Evolutionary conservation across 768 basidiomycete species (phyloP).

Genomic region (Pseudohyphozyma bogoriensis): DNA sequence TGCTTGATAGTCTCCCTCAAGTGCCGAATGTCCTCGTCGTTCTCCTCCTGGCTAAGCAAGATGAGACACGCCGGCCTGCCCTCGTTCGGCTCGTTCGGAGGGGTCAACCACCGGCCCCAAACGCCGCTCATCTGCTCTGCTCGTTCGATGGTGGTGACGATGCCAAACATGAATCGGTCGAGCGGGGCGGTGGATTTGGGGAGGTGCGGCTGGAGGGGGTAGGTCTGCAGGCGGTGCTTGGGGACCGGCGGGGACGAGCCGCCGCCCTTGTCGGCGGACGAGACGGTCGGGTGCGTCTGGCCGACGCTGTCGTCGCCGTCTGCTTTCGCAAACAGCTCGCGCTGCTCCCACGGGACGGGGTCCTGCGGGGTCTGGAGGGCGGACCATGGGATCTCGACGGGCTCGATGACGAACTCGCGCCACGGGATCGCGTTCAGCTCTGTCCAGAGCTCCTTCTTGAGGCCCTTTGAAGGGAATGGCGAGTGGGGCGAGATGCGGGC

Average conservation of each 20-base stretch:
- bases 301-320: background rate
- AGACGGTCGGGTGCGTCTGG: background rate
- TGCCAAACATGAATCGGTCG: conserved; percentile 14
- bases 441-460: conserved; percentile 1
- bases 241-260: background rate
- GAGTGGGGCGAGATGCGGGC: background rate
- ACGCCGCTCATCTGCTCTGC: conserved; percentile 23
- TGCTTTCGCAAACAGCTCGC: conserved; percentile 2
- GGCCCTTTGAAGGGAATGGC: conserved; percentile 1
- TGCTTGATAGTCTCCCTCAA: conserved; percentile 4
- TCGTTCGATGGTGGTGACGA: conserved; percentile 20
- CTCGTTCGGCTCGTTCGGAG: background rate
- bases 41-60: conserved; percentile 20
- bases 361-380: background rate
- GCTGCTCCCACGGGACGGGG: conserved; percentile 11
- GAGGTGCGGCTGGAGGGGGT: conserved; percentile 9
- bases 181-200: background rate
- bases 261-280: background rate
- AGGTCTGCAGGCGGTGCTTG: conserved; percentile 12
- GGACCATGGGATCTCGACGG: conserved; percentile 6
- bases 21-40: conserved; percentile 3
- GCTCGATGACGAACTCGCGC: conserved; percentile 10
- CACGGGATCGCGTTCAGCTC: conserved; percentile 9
- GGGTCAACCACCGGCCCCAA: conserved; percentile 19
- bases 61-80: conserved; percentile 23